These are phyloP conservation scores for Lepidium africanum DNA, from an alignment of 345 rosid genomes.

Conservation along the genomic window DNA sequence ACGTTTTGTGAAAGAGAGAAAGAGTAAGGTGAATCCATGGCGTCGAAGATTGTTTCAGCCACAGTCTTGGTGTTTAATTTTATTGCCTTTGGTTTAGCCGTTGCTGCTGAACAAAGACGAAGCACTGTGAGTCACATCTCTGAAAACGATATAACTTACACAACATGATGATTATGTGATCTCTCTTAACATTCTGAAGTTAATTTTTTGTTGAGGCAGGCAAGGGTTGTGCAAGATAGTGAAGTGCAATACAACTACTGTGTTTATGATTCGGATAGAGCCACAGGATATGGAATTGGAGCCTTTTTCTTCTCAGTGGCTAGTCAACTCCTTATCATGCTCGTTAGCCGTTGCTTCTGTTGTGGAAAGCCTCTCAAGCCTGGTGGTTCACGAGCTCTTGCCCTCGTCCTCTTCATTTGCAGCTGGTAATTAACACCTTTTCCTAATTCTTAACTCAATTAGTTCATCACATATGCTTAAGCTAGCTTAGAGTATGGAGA, in stretches of 20 bases:
- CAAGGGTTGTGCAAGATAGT: slow-evolving; percentile 40
- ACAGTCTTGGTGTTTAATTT: slow-evolving; percentile 60
- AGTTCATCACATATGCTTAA: neutral
- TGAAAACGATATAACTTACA: neutral
- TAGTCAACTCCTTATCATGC: slow-evolving; percentile 74
- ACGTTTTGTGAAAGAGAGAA: slow-evolving; percentile 7
- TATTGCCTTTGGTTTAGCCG: slow-evolving; percentile 89
- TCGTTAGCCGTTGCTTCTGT: slow-evolving; percentile 84
- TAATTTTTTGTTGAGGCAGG: slow-evolving; percentile 36
- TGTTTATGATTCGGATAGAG: slow-evolving; percentile 77
- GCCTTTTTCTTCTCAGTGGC: slow-evolving; percentile 77
- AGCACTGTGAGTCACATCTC: slow-evolving; percentile 62
- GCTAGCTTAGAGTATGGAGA: neutral
- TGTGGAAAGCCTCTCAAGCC: slow-evolving; percentile 88
- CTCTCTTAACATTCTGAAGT: neutral
- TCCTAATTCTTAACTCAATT: neutral
- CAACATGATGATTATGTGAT: neutral
- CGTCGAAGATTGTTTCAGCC: slow-evolving; percentile 66
- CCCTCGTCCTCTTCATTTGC: slow-evolving; percentile 68
- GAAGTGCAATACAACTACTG: slow-evolving; percentile 64
- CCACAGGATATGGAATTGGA: slow-evolving; percentile 87
- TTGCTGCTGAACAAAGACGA: slow-evolving; percentile 97
- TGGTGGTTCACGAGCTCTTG: slow-evolving; percentile 82
- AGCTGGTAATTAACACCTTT: slow-evolving; percentile 54
- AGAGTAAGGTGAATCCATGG: slow-evolving; percentile 42